Conservation (phyloP, 768 basidiomycete species). For the Kwoniella dejecticola region DNA sequence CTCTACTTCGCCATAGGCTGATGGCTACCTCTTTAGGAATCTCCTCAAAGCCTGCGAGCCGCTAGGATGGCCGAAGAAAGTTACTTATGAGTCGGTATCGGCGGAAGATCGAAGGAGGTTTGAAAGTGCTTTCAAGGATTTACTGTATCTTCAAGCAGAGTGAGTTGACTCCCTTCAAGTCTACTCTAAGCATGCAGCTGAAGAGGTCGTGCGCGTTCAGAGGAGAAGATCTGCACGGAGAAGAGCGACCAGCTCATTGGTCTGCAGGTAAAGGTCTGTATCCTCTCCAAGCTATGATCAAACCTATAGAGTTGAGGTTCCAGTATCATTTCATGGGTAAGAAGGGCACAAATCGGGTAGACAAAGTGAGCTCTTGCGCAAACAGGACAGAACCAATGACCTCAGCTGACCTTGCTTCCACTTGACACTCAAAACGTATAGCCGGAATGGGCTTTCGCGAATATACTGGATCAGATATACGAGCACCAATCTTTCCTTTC, state of each 20-base stretch:
- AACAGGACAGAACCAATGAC: too few species aligned
- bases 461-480: slow-evolving; percentile 81
- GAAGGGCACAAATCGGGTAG: slow-evolving; percentile 82
- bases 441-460: slow-evolving; percentile 98
- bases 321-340: slow-evolving; percentile 91
- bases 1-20: too few species aligned
- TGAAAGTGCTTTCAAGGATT: slow-evolving; percentile 73
- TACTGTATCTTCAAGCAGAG: slow-evolving; percentile 77
- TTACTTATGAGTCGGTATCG: slow-evolving; percentile 65
- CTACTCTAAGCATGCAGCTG: too few species aligned
- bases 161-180: slow-evolving; percentile 60
- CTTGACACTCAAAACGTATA: too few species aligned
- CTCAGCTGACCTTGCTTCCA: too few species aligned
- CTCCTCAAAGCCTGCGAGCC: slow-evolving; percentile 69
- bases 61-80: slow-evolving; percentile 79
- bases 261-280: slow-evolving; percentile 66
- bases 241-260: slow-evolving; percentile 55
- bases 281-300: slow-evolving; percentile 78
- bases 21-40: slow-evolving; percentile 58
- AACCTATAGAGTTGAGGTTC: slow-evolving; percentile 82
- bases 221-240: slow-evolving; percentile 46
- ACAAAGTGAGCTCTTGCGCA: slow-evolving; percentile 73
- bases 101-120: slow-evolving; percentile 66
- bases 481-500: slow-evolving; percentile 84
- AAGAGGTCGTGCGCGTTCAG: slow-evolving; percentile 16